These are phyloP conservation scores for Hypseocharis bilobata DNA, from an alignment of 441 rosid species.

Conservation along the genomic window DNA sequence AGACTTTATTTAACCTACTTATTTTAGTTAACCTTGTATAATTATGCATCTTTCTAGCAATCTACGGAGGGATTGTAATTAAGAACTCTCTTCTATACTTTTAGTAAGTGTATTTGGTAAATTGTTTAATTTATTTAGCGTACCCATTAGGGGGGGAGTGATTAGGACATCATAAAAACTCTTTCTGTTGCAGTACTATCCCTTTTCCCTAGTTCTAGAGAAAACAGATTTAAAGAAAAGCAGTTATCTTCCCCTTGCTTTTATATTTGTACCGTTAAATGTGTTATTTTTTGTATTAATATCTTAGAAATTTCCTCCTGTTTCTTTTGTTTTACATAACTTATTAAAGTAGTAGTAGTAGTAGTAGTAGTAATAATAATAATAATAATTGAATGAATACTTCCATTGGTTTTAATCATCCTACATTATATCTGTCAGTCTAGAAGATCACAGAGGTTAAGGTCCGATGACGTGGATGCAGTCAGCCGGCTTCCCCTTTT, in stretches of 20 bases:
- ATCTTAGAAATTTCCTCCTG: background rate
- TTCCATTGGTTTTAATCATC: conserved; percentile 20
- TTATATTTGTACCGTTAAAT: background rate
- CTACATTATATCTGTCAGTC: conserved; percentile 42
- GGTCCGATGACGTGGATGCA: conserved; percentile 95
- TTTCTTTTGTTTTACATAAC: background rate
- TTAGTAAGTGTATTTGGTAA: no score
- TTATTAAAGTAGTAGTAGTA: background rate
- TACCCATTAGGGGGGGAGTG: no score
- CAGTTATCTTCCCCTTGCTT: background rate
- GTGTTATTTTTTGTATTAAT: background rate
- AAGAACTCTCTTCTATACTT: no score
- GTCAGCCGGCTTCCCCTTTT: conserved; percentile 65
- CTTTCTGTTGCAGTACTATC: background rate
- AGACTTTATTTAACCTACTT: background rate
- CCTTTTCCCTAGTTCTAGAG: background rate
- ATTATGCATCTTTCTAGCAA: background rate
- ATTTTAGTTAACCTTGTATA: background rate
- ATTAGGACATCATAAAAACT: background rate
- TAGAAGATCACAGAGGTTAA: conserved; percentile 59
- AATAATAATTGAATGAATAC: background rate
- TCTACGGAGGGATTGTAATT: conserved; percentile 2
- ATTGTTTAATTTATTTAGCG: no score
- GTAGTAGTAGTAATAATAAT: no score
- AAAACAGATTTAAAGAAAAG: background rate